A percentile compares a stretch with the other conserved stretches of the same genome.
These are phyloP conservation scores for Ophiostoma pallidulum DNA, from an alignment of 2,329 filamentous ascomycete species.

Conservation along the genomic window DNA sequence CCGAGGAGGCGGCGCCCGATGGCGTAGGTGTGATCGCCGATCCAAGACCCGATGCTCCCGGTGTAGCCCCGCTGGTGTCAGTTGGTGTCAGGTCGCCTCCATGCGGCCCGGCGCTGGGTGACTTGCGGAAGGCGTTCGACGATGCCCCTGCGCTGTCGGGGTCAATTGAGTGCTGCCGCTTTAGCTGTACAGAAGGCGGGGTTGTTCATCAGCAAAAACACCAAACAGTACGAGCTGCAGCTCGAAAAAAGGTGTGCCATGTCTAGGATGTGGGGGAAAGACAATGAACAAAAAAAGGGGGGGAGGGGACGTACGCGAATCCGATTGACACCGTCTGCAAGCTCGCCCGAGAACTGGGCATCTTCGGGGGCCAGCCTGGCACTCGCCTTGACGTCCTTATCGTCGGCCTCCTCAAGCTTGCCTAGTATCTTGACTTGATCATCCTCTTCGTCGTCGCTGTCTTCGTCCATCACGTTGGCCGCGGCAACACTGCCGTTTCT, in stretches of 20 bases:
- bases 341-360: conserved; percentile 59
- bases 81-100: conserved; percentile 32
- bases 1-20: neutral
- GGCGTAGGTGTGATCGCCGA: conserved; percentile 7
- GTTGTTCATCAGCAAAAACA: conserved; percentile 12
- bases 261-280: neutral
- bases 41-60: conserved; percentile 19
- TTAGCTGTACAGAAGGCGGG: conserved; percentile 57
- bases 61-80: conserved; percentile 20
- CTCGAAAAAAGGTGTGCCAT: too few relatives aligned
- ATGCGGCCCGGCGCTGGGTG: conserved; percentile 34
- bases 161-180: conserved; percentile 69
- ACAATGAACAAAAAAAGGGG: conserved; percentile 15
- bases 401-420: conserved; percentile 56
- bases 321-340: conserved; percentile 71
- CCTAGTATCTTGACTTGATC: conserved; percentile 38
- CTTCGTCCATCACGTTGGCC: conserved; percentile 49
- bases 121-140: conserved; percentile 34
- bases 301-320: conserved; percentile 54
- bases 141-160: conserved; percentile 41
- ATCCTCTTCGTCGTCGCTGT: conserved; percentile 67
- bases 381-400: conserved; percentile 42
- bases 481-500: conserved; percentile 33
- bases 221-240: neutral
- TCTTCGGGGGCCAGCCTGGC: conserved; percentile 61